Base-by-base conservation (phyloP, 1,284 basidiomycete genomes). In the Ceratobasidium sp. region DNA sequence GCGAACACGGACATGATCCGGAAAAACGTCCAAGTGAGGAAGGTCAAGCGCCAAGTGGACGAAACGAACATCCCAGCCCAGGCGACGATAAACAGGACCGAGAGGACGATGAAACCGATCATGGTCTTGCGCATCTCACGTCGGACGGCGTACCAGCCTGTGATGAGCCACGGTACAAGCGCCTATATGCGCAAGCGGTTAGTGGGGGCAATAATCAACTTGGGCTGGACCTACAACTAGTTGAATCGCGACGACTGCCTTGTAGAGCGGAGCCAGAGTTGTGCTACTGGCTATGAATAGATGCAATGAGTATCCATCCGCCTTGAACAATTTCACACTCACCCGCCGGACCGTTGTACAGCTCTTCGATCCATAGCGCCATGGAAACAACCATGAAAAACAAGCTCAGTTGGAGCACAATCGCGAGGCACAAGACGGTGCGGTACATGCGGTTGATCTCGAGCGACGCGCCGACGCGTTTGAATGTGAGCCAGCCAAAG, bases 401-500 rank as follows among this genome's bases (percentile, higher is more conserved):
- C 47, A 90, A 73, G 31, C 87, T 85, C 22, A 93, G 80, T 75
- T 92, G 91, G 54, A 92, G 86, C 31, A 84, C 80, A 71, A 90
- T 90, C 1, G 88, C 91, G 69, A 92, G 79, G 15, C 83, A 80
- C 49, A 92, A 82, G 68, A 92, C 87, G 53, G 87, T 79, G 77
- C 69, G 69, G 80, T 92, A 92, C 69, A 89, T 77, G 49, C 87
- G 84, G 77, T 90, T 89, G 77, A 92, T 90, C 10, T 82, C 82
- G 72, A 86, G 79, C 5, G 87, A 90, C n/a, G 90, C 90, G 52
- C 90, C 90, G 64, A 92, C 86, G 70, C 90, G 87, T 77, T 92
- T 91, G 84, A 91, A 92, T 0, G 90, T 92, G 77, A 91, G 88
- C 90, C 89, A 92, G 50, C 90, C 88, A 75, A 90, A 92, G 31